Percentiles rank a stretch among this genome's conserved stretches.
phyloP scores from a whole-genome alignment of 2,329 filamentous ascomycete genomes.

The Hypomyces perniciosus region DNA sequence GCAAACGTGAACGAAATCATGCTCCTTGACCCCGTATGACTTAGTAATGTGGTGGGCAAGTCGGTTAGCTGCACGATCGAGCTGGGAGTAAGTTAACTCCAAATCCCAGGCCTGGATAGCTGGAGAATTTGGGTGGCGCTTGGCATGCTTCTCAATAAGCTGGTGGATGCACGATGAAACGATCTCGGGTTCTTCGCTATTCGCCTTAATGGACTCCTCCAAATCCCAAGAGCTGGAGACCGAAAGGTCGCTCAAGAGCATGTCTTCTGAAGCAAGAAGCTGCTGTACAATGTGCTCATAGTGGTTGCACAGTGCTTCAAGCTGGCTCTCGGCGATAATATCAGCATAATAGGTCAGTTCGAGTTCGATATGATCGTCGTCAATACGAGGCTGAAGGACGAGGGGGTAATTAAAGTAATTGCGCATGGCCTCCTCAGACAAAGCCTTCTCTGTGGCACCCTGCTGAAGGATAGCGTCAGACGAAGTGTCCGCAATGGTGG shows the following conservation, averaged over 20 bases:
- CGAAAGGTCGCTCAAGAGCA: slow-evolving; percentile 1
- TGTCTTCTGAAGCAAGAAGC: slow-evolving; percentile 8
- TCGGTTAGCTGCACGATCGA: slow-evolving; percentile 6
- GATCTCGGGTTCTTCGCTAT: slow-evolving; percentile 4
- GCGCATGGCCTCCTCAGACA: slow-evolving; percentile 11
- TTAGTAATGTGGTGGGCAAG: slow-evolving; percentile 10
- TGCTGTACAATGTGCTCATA: slow-evolving; percentile 13
- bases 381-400: slow-evolving; percentile 12
- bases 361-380: slow-evolving; percentile 9
- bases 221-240: slow-evolving; percentile 7
- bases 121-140: background rate
- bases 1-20: slow-evolving; percentile 20
- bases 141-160: slow-evolving; percentile 8
- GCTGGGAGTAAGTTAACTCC: slow-evolving; percentile 5
- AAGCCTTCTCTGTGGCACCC: slow-evolving; percentile 2
- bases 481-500: slow-evolving; percentile 1
- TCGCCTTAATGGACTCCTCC: slow-evolving; percentile 1
- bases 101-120: slow-evolving; percentile 15
- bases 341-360: slow-evolving; percentile 11
- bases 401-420: slow-evolving; percentile 17
- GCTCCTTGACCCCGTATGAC: background rate
- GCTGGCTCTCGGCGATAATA: slow-evolving; percentile 5
- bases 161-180: slow-evolving; percentile 12
- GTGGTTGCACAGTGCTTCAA: slow-evolving; percentile 12
- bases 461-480: slow-evolving; percentile 9